Base-by-base conservation (phyloP, 768 basidiomycete genomes). In the Agrocybe praecox region DNA sequence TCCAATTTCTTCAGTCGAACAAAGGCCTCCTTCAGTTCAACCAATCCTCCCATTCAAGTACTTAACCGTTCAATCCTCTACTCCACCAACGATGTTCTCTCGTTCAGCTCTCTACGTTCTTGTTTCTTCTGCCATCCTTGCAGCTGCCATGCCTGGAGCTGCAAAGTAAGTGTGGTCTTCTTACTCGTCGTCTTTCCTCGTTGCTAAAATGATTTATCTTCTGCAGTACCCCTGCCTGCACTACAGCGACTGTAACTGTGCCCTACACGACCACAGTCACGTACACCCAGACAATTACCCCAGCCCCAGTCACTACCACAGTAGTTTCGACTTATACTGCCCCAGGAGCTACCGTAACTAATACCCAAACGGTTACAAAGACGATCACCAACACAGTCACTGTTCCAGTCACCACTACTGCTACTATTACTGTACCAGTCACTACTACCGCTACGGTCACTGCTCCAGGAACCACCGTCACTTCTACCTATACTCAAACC, bases 111-210 rank as follows among this genome's bases (percentile, higher is more conserved):
- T 64, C 62, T 63, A 59, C 45, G 64, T 65, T 56, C 53, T 69
- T 45, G 47, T 66, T 33, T 49, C 64, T 22, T 67, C 70, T 56
- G 56, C 67, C 46, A 43, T 70, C 51, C 61, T 71, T 60, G 71
- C 62, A 52, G 63, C 63, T 51, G 72, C 70, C 60, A 66, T 52
- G 34, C 65, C 70, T 40, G 46, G 52, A 44, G 52, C 43, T 33
- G 29, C 23, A 23, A 53, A 18, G 59, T 62, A 22, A 40, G 46
- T 29, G 55, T 49, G 10, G 15, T 48, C 6, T 7, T 50, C 26
- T 48, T 56, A 8, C 43, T 46, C 22, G 1, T 23, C 1, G 21
- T 46, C 6, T 46, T 46, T 46, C 21, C 17, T 12, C 23, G 17
- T 23, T 46, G 1, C 21, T 46, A n/a, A 46, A 14, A 46, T 15